Conservation (phyloP, 1,139 yeast genomes). For the Suhomyces coccinellae region DNA sequence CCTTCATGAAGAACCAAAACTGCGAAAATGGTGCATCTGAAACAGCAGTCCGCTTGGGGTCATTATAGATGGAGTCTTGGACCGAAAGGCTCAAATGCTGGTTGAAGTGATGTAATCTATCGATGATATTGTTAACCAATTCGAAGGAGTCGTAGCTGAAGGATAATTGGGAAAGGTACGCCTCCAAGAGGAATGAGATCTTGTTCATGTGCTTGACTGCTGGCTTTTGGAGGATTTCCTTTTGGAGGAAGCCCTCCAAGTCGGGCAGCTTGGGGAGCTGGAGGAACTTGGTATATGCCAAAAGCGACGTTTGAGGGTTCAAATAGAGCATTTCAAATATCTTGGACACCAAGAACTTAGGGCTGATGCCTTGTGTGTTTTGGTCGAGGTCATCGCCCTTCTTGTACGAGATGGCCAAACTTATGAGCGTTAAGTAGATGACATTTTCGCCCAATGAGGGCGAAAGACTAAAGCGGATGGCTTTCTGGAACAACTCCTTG, state of each 20-base stretch:
- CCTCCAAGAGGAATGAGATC: conserved; percentile 48
- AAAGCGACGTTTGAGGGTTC: conserved; percentile 12
- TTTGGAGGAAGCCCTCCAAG: conserved; percentile 17
- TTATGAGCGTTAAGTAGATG: conserved; percentile 32
- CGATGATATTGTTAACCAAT: conserved; percentile 23
- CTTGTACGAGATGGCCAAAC: conserved; percentile 34
- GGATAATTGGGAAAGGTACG: conserved; percentile 26
- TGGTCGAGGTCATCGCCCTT: conserved; percentile 24
- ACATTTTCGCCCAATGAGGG: conserved; percentile 26
- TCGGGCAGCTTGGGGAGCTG: conserved; percentile 9
- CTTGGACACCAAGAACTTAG: conserved; percentile 23
- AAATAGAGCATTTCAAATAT: conserved; percentile 27
- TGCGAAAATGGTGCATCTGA: conserved; percentile 21
- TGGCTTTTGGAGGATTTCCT: conserved; percentile 35
- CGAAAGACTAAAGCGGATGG: conserved; percentile 29
- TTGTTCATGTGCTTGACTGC: conserved; percentile 51
- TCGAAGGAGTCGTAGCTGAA: conserved; percentile 19
- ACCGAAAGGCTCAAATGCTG: conserved; percentile 25
- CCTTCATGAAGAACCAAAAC: conserved; percentile 44
- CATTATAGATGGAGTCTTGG: conserved; percentile 26
- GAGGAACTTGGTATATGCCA: conserved; percentile 24
- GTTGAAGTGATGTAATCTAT: conserved; percentile 30
- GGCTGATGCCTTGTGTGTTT: conserved; percentile 28
- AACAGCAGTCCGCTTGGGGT: conserved; percentile 15
- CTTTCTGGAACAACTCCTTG: conserved; percentile 23